Percentiles rank a stretch among this genome's conserved stretches.
Conservation (phyloP, 2,329 filamentous ascomycete genomes). For the Pyrenophora seminiperda region DNA sequence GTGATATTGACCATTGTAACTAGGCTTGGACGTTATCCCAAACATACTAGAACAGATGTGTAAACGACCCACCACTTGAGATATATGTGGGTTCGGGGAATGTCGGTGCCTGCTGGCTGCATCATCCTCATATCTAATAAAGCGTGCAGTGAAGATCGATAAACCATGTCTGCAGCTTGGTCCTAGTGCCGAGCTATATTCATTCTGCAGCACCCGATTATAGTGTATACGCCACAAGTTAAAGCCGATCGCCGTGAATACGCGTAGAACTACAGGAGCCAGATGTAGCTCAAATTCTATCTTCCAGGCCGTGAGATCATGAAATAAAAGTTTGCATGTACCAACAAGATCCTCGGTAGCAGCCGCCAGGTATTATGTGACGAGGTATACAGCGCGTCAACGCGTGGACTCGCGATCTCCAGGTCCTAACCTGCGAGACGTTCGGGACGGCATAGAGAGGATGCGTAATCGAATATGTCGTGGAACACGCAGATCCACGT, state of each 20-base stretch:
- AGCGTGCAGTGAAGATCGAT: conserved; percentile 9
- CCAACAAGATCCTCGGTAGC: background rate
- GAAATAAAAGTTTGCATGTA: background rate
- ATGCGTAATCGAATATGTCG: conserved; percentile 6
- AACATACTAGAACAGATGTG: too few relatives aligned
- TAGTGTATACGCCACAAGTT: background rate
- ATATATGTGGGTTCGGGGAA: too few relatives aligned
- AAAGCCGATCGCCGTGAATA: background rate
- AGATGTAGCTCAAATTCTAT: background rate
- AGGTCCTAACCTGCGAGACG: too few relatives aligned
- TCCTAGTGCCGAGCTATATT: background rate
- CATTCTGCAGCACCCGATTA: background rate
- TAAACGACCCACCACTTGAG: too few relatives aligned
- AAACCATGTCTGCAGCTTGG: background rate
- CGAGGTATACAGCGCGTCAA: background rate
- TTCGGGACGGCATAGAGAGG: background rate
- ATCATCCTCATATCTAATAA: conserved; percentile 12
- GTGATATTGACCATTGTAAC: conserved; percentile 28
- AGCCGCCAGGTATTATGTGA: background rate
- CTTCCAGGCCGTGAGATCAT: background rate
- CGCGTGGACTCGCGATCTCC: too few relatives aligned
- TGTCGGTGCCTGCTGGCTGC: background rate
- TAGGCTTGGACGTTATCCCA: background rate
- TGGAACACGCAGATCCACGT: background rate
- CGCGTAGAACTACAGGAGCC: background rate